Evolutionary conservation across 192 early-diverging fungal species (phyloP), one percentile per base, ranked within the genome.

Genomic region (Dimargaris cristalligena): DNA sequence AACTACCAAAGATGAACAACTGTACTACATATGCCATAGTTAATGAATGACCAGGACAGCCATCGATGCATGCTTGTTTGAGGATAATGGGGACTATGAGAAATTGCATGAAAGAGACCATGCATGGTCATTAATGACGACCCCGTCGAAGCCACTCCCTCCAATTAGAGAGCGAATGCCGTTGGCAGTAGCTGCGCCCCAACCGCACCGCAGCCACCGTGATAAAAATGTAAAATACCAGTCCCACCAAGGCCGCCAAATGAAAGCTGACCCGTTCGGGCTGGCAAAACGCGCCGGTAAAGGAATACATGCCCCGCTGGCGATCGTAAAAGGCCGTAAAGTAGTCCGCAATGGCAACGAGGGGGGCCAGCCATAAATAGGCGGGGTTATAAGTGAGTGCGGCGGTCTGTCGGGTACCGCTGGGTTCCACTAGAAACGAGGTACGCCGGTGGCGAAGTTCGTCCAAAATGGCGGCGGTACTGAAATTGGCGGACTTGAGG

Each of bases 221-320:
- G 38, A 41, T 10, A 16, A 41, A 41, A 16, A 41, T 41, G 6
- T 16, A 6, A 6, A 41, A 41, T 6, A 41, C 6, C 38, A 41
- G 16, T 6, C 38, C 38, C 38, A 41, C 16, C 6, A 41, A 16
- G 6, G 38, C 38, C 38, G 6, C 38, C 8, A 16, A 60, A 47
- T 79, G 72, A 6, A 81, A 58, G 18, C 61, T 55, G 10, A 83
- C 34, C 23, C 65, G 45, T 34, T 79, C 60, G 31, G 71, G 61
- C 55, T 87, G 80, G 62, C 85, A 88, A 62, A 74, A 82, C 4
- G 74, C 72, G 1, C 74, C 79, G 48, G 78, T 71, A 62, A 87
- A 87, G 38, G 78, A 79, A 61, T 87, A 87, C 79, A 82, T 80
- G 14, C 83, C 83, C 25, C 71, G 71, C 32, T 71, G 63, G 31